These are phyloP conservation scores for Stagonosporopsis rhizophila DNA, from an alignment of 2,329 filamentous ascomycete species.

Conservation along the genomic window DNA sequence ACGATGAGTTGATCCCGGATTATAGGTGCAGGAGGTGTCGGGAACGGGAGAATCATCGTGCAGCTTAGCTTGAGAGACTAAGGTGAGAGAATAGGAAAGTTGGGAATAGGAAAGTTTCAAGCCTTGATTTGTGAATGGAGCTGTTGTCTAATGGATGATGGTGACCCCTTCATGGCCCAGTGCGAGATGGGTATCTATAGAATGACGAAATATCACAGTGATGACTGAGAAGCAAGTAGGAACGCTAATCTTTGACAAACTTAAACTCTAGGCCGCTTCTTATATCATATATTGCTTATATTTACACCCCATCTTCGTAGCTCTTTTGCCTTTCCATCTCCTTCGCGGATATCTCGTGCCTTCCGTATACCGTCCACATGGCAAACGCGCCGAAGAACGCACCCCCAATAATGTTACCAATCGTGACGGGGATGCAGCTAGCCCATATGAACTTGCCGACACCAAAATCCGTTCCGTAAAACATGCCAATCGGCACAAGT, in stretches of 20 bases:
- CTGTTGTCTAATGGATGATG: too few relatives aligned
- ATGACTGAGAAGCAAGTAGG: neutral
- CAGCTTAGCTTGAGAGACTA: neutral
- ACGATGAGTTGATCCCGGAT: neutral
- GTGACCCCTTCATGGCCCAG: too few relatives aligned
- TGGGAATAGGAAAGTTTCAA: too few relatives aligned
- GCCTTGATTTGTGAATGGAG: too few relatives aligned
- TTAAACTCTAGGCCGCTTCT: too few relatives aligned
- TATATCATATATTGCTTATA: neutral
- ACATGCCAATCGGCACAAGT: conserved; percentile 16
- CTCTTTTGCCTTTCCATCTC: neutral
- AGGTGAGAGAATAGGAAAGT: neutral
- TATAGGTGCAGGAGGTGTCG: neutral
- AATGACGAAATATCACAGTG: too few relatives aligned
- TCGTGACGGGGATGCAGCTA: conserved; percentile 15
- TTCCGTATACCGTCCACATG: conserved; percentile 19
- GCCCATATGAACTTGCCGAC: conserved; percentile 21
- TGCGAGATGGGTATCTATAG: too few relatives aligned
- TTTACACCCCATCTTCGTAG: neutral
- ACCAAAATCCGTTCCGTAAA: conserved; percentile 14
- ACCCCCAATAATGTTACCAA: conserved; percentile 16
- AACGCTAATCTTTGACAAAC: neutral
- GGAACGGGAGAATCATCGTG: neutral
- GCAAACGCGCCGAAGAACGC: conserved; percentile 16
- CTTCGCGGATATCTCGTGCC: conserved; percentile 11